Percentiles rank a stretch among this genome's conserved stretches.
Conservation (phyloP, 73 alveolate species). For the Paramecium biaurelia region DNA sequence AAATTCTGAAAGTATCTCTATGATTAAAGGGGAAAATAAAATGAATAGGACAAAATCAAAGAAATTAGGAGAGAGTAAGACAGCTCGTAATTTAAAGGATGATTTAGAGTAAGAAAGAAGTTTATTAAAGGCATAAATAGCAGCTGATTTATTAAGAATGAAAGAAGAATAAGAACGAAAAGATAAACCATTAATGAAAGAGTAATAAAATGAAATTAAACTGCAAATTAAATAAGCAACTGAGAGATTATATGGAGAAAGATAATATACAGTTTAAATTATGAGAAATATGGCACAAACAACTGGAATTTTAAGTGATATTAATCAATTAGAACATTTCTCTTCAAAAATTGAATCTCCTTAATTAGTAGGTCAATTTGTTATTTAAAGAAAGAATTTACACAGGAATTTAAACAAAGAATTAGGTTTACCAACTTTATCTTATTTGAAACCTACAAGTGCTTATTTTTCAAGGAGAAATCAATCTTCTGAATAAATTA, state of each 20-base stretch:
- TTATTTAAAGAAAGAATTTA: neutral
- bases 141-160: neutral
- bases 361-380: neutral
- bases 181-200: slow-evolving; percentile 13
- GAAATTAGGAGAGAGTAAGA: neutral
- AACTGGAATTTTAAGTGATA: slow-evolving; percentile 24
- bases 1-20: neutral
- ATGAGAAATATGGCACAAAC: slow-evolving; percentile 17
- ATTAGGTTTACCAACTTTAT: slow-evolving; percentile 18
- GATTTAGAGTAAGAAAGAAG: slow-evolving; percentile 23
- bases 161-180: slow-evolving; percentile 20
- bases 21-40: slow-evolving; percentile 6
- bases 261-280: neutral
- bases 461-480: slow-evolving; percentile 36
- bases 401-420: slow-evolving; percentile 39
- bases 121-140: neutral
- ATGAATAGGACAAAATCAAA: slow-evolving; percentile 19
- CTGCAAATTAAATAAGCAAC: slow-evolving; percentile 26
- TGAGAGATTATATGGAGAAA: slow-evolving; percentile 39
- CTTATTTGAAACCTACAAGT: slow-evolving; percentile 53
- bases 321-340: slow-evolving; percentile 5
- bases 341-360: slow-evolving; percentile 16
- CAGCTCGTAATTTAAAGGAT: neutral
- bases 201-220: slow-evolving; percentile 4
- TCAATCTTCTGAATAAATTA: slow-evolving; percentile 31